phyloP scores from a whole-genome alignment of 208 protist genomes.

The Leishmania amazonensis region DNA sequence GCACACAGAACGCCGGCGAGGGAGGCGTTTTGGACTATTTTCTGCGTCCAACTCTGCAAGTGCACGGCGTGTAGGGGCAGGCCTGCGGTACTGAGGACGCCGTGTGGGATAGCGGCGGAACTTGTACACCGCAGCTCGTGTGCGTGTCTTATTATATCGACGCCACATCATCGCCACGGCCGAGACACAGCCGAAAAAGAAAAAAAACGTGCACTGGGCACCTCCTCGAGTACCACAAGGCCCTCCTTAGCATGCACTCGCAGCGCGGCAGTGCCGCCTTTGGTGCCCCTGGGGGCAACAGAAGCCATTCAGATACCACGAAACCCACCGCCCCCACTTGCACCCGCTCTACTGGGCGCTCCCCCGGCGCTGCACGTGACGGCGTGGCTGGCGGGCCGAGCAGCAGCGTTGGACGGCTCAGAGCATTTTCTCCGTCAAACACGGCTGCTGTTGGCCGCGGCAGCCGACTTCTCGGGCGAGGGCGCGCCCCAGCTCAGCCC shows the following conservation, averaged over 20 bases:
- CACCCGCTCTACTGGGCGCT: slow-evolving; percentile 2
- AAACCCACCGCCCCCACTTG: background rate
- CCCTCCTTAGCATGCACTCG: background rate
- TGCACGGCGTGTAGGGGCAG: background rate
- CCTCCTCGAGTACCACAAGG: background rate
- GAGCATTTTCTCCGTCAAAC: background rate
- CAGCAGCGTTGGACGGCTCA: background rate
- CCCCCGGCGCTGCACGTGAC: background rate
- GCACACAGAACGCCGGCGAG: background rate
- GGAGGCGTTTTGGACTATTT: background rate
- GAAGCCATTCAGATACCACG: background rate
- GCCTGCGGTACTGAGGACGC: background rate
- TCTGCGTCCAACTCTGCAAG: background rate
- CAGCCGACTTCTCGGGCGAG: background rate
- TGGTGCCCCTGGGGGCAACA: background rate
- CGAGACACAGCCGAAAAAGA: background rate
- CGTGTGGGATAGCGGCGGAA: background rate
- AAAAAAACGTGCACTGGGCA: background rate
- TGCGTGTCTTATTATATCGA: too few relatives aligned
- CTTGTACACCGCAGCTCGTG: background rate
- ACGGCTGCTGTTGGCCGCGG: background rate
- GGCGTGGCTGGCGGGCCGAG: background rate
- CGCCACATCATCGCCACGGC: background rate
- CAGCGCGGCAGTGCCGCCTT: background rate
- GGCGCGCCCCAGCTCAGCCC: background rate